phyloP scores from a whole-genome alignment of 2,329 filamentous ascomycete genomes.

The Ophidiomyces ophidiicola region DNA sequence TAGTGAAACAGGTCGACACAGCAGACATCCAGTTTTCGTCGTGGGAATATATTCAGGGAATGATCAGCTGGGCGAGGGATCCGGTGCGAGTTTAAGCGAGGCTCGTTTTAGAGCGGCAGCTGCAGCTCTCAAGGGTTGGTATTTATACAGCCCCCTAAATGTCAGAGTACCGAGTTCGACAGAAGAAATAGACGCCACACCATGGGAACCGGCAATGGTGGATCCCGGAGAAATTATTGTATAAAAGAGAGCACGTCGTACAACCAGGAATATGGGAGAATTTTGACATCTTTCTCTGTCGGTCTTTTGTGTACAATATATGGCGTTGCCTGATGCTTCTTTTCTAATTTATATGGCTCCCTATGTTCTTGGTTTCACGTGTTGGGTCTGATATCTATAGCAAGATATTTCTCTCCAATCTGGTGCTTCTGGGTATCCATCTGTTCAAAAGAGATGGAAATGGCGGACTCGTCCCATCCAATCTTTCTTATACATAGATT shows the following conservation, averaged over 20 bases:
- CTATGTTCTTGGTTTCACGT: not conserved
- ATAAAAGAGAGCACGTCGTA: conserved; percentile 21
- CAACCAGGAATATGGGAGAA: conserved; percentile 15
- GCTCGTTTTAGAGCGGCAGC: conserved; percentile 71
- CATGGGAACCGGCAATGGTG: conserved; percentile 56
- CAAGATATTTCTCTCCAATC: too few species aligned
- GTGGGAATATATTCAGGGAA: conserved; percentile 86
- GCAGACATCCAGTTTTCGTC: conserved; percentile 77
- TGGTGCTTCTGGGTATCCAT: too few species aligned
- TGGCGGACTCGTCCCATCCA: too few species aligned
- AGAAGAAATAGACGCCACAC: conserved; percentile 47
- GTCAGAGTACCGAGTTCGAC: conserved; percentile 58
- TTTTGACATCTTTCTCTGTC: conserved; percentile 16
- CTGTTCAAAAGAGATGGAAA: too few species aligned
- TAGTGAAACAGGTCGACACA: conserved; percentile 77
- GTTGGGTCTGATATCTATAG: not conserved
- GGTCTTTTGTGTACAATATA: conserved; percentile 17
- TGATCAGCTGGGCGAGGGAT: conserved; percentile 87
- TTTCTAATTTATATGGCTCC: conserved; percentile 2
- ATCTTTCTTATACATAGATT: too few species aligned
- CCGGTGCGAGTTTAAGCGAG: conserved; percentile 63
- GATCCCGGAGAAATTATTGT: conserved; percentile 59
- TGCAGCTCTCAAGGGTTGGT: conserved; percentile 83
- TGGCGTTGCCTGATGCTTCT: conserved; percentile 11
- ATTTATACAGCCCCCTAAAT: conserved; percentile 72